Percentiles rank a stretch among this genome's conserved stretches.
These are phyloP conservation scores for Striga hermonthica DNA, from an alignment of 305 asterid species.

Conservation along the genomic window DNA sequence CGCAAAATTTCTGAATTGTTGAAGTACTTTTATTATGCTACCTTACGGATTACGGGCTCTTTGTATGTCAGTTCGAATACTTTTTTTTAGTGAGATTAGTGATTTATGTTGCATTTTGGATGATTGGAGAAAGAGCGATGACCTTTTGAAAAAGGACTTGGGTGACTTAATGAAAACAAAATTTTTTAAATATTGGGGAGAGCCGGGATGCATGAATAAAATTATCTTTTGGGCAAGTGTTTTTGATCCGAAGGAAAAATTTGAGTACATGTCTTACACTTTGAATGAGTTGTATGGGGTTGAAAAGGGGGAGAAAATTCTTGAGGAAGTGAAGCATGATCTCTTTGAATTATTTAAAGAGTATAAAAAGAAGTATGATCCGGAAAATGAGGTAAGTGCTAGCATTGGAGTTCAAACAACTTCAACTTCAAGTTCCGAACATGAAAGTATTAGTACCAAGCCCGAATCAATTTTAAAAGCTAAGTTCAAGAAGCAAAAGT, in stretches of 20 bases:
- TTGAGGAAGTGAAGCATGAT: neutral
- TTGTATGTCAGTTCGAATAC: neutral
- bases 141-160: neutral
- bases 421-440: too few relatives aligned
- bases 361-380: conserved; percentile 6
- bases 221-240: neutral
- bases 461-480: too few relatives aligned
- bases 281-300: neutral
- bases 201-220: neutral
- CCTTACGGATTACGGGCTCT: neutral
- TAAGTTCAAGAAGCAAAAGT: too few relatives aligned
- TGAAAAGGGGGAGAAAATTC: neutral
- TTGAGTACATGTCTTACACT: neutral
- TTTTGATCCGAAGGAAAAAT: neutral
- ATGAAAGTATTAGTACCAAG: too few relatives aligned
- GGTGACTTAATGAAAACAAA: neutral
- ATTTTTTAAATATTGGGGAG: neutral
- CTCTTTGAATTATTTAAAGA: conserved; percentile 16
- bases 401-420: neutral
- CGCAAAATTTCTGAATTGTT: neutral
- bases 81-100: neutral
- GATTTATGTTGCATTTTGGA: neutral
- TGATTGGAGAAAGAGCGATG: neutral
- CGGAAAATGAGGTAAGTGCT: neutral
- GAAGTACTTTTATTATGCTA: neutral